phyloP scores from a whole-genome alignment of 495 filamentous ascomycete genomes.

The Astrocystis sublimbata region DNA sequence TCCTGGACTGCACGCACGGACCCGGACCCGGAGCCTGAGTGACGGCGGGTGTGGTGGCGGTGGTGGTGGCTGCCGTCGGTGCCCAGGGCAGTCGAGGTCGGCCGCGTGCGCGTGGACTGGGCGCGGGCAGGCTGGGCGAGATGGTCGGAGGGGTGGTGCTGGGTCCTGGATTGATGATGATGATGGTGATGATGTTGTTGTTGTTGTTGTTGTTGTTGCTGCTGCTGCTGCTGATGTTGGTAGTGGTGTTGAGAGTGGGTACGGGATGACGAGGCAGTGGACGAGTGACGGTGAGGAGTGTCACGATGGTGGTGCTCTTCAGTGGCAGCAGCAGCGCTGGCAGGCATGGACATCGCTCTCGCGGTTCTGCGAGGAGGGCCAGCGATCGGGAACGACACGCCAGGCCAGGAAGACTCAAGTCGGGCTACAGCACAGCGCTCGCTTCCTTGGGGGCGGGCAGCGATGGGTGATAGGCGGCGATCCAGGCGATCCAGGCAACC shows the following conservation, averaged over 20 bases:
- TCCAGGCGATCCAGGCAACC: no score
- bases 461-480: constrained; percentile 14
- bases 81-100: constrained; percentile 23
- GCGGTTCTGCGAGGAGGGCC: constrained; percentile 25
- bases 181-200: constrained; percentile 19
- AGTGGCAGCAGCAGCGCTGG: no score
- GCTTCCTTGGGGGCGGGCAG: no score
- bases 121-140: constrained; percentile 25
- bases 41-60: constrained; percentile 31
- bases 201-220: constrained; percentile 18
- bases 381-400: constrained; percentile 22
- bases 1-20: constrained; percentile 41
- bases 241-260: constrained; percentile 6
- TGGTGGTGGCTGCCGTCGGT: constrained; percentile 26
- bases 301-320: constrained; percentile 20
- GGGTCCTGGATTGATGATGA: no score
- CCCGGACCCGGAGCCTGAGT: constrained; percentile 35
- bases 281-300: constrained; percentile 22
- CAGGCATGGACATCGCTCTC: constrained; percentile 20
- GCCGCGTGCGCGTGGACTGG: constrained; percentile 36
- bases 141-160: constrained; percentile 22
- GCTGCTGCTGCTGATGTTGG: constrained; percentile 20
- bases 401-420: constrained; percentile 9
- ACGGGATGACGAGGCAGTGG: constrained; percentile 16
- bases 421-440: no score